Base-by-base conservation (phyloP, 1,284 basidiomycete genomes). In the Irpex sp. region DNA sequence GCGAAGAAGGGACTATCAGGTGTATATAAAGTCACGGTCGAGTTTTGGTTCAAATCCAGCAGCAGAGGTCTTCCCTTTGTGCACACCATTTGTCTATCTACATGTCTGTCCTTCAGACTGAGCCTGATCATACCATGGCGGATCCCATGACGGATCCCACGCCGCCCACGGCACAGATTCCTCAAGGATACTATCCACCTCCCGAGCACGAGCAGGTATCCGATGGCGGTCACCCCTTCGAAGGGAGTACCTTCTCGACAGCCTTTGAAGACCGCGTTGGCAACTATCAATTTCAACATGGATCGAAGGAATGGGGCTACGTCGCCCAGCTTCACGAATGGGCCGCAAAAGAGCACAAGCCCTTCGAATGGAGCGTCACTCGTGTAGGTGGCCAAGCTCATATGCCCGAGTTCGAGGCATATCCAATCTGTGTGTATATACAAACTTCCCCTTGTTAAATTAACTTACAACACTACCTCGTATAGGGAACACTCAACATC, bases 271-370 rank as follows among this genome's bases (percentile, higher is more conserved):
- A 71, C 2, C 62, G 71, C 0, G 11, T 36, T 0, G 67, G 67
- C 0, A 66, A 48, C 0, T 37, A 69, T 5, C 34, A 38, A 2
- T 74, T 74, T 65, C 26, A 57, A 3, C 13, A 37, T 60, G 0
- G 51, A 11, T 19, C 9, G 0, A 57, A 17, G 17, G 57, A 49
- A 2, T 69, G 71, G 66, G 69, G 69, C 0, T 74, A 72, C 51
- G 49, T 72, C 4, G 66, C 72, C 0, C 72, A 74, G 57, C 11
- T 74, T 1, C 70, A 74, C 49, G 65, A 74, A 34, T 73, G 72
- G 72, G 62, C 61, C 0, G 51, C 51, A 3, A 52, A 52, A 31
- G 17, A 52, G 51, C 38, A 38, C 4, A 60, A 38, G 1, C 5
- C 40, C 4, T 59, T 72, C 0, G 59, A 54, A 5, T 73, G 72